Percentiles rank a stretch among this genome's conserved stretches.
Conservation (phyloP, 495 filamentous ascomycete species). For the Aspergillus carlsbadensis region DNA sequence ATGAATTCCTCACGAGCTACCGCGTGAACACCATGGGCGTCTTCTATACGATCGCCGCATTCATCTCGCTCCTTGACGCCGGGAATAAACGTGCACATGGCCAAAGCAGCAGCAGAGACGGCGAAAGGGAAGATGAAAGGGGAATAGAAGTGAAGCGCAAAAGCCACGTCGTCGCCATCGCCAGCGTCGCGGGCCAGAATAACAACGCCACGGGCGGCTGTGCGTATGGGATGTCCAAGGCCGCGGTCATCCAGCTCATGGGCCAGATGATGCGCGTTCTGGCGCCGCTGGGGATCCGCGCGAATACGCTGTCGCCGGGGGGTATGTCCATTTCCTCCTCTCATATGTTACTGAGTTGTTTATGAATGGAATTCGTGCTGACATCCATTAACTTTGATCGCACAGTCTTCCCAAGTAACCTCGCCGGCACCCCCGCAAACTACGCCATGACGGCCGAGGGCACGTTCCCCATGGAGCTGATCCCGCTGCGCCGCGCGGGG, state of each 20-base stretch:
- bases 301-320: slow-evolving; percentile 64
- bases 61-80: slow-evolving; percentile 58
- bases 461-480: slow-evolving; percentile 38
- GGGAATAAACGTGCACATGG: slow-evolving; percentile 47
- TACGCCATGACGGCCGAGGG: slow-evolving; percentile 24
- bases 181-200: slow-evolving; percentile 55
- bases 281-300: slow-evolving; percentile 56
- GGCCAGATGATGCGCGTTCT: slow-evolving; percentile 55
- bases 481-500: slow-evolving; percentile 52
- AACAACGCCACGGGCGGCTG: slow-evolving; percentile 52
- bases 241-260: slow-evolving; percentile 60
- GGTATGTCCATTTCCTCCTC: slow-evolving; percentile 33
- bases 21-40: slow-evolving; percentile 57
- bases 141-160: slow-evolving; percentile 23
- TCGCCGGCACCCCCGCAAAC: no score
- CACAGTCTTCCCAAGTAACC: no score
- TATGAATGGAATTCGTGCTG: no score
- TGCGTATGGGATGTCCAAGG: slow-evolving; percentile 64
- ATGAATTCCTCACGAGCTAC: slow-evolving; percentile 56
- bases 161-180: slow-evolving; percentile 52
- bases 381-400: no score
- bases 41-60: slow-evolving; percentile 62
- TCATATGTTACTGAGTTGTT: no score
- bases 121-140: no score
- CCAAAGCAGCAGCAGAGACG: no score